phyloP scores from a whole-genome alignment of 192 early-diverging fungal species.

The Thoreauomyces humboldtii region DNA sequence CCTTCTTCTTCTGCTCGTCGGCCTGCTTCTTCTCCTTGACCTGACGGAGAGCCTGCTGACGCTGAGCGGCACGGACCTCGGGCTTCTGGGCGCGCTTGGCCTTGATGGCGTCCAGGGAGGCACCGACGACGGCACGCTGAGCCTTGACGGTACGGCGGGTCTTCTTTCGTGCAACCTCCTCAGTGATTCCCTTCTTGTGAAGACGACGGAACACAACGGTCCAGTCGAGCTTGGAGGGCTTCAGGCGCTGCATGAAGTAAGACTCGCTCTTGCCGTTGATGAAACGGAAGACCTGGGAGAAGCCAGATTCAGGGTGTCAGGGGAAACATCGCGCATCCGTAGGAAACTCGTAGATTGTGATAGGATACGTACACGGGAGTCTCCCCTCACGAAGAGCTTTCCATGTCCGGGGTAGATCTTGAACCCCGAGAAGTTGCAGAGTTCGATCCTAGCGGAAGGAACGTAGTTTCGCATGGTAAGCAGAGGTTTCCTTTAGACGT shows the following conservation, averaged over 20 bases:
- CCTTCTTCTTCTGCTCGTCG: conserved; percentile 82
- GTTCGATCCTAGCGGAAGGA: conserved; percentile 18
- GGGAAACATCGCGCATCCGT: conserved; percentile 1
- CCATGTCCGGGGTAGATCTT: conserved; percentile 99
- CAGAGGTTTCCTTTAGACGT: no score
- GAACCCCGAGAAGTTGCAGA: conserved; percentile 95
- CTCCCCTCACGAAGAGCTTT: conserved; percentile 85
- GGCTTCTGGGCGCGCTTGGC: conserved; percentile 97
- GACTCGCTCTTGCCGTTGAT: conserved; percentile 96
- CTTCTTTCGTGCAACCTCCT: conserved; percentile 96
- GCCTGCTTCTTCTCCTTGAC: conserved; percentile 93
- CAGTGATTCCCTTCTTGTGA: conserved; percentile 98
- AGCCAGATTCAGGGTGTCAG: no score
- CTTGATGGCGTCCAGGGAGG: conserved; percentile 92
- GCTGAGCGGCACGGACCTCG: conserved; percentile 88
- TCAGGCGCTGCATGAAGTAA: conserved; percentile 94
- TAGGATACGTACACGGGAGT: conserved; percentile 74
- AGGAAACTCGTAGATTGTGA: background rate
- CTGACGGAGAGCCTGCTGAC: conserved; percentile 77
- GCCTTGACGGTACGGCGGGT: conserved; percentile 91
- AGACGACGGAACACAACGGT: conserved; percentile 95
- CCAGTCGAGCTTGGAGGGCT: conserved; percentile 98
- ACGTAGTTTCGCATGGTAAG: no score
- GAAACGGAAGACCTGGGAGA: conserved; percentile 90
- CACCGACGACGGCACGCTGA: conserved; percentile 94